Evolutionary conservation across 805 yeast genomes (phyloP), one percentile per base, ranked within the genome.

Genomic region (Lachancea dasiensis): DNA sequence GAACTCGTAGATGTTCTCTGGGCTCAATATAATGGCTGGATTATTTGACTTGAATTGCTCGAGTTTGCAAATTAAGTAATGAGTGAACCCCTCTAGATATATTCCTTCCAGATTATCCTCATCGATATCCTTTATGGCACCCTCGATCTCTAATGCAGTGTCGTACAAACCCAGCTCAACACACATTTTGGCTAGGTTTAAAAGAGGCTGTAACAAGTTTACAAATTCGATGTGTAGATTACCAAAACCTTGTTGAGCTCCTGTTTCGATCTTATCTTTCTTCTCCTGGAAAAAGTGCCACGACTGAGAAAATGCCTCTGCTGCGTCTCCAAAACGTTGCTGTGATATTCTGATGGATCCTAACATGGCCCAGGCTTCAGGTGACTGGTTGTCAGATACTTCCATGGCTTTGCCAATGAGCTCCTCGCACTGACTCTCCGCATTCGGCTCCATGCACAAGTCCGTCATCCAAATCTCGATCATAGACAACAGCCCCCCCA

Each of bases 391-490:
- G 16, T 67, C 66, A 45, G 81, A 82, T 23, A 84, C 60, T 36
- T 73, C 62, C 52, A 86, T 61, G 1, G 94, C 77, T 48, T 73
- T 74, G 8, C 72, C 61, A 38, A 89, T 80, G 47, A 85, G 68
- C 39, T 69, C 69, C 50, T 87, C 83, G 63, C 97, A 92, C 58
- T 77, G 72, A 6, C 58, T 16, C 61, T 92, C 97, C 2, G 97
- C 97, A 48, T 81, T 79, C 3, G 77, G 77, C 52, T 86, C 95
- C 95, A 89, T 86, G 66, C 97, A 89, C 46, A 89, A 67, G 65
- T 90, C 97, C 1, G 97, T 90, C 97, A 87, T 86, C 95, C 95
- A 89, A 40, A 86, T 82, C 61, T 90, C 98, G 52, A 92, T 83
- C 65, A 81, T 73, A 5, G 95, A 80, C 48, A 90, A 79, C 19